Evolutionary conservation across 441 rosid species (phyloP), one percentile per base, ranked within the genome.

Genomic region (Flueggea neowawraea): DNA sequence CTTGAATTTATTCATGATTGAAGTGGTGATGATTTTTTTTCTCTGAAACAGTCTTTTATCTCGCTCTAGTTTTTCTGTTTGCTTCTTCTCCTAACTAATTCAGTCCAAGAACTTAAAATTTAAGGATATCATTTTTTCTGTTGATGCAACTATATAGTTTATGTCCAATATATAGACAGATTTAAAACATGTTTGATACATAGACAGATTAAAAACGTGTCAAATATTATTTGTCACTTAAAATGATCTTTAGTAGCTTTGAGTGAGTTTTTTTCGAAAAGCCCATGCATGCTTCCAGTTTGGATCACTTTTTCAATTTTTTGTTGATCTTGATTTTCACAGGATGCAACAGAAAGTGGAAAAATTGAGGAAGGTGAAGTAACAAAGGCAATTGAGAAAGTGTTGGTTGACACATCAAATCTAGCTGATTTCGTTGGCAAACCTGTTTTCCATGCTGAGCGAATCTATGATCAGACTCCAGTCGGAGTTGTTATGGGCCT

Each of bases 401-500:
- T 92, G 55, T 68, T 78, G 82, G 84, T 95, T 8, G 90, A 91
- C 62, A 57, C 71, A 41, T 70, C 89, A 64, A 89, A 78, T 75
- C 77, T 95, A 16, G 53, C 81, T 12, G 88, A 95, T 63, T 95
- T 75, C 75, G 98, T 95, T 58, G 99, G 99, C 58, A 95, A 95
- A 68, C 98, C 96, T 3, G 94, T 92, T 45, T 95, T 91, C 78
- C 94, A 86, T 8, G 88, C 88, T 10, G 97, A 86, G 52, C 89
- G 92, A 55, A 78, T 95, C 28, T 95, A 91, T 14, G 85, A 84
- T 33, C 85, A 66, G 62, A 89, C 99, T 36, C 97, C 99, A 12
- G 72, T 85, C 8, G 99, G 99, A 49, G 97, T 95, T 44, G 96
- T 91, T 52, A 88, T 91, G 97, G 97, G 99, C 60, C 94, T 94